Conservation (phyloP, 257 asterid genomes). For the Solanum tacnaense region DNA sequence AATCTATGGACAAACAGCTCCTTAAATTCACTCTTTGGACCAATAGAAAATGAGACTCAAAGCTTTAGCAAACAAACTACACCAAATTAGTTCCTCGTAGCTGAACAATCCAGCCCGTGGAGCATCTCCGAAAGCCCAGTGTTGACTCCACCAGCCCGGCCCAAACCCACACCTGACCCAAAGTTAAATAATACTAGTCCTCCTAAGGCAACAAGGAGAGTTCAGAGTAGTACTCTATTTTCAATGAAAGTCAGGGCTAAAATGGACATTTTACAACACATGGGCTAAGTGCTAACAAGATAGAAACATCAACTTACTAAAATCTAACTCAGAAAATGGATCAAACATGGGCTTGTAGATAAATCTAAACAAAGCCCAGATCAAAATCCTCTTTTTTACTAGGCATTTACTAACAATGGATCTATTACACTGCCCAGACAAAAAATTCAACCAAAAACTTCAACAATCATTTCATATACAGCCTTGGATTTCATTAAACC, state of each 20-base stretch:
- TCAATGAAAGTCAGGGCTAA: not conserved
- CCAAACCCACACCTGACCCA: not conserved
- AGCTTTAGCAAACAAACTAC: not conserved
- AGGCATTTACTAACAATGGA: not conserved
- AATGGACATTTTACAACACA: not conserved
- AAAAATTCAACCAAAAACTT: not conserved
- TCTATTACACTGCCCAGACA: not conserved
- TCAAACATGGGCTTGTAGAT: conserved; percentile 5
- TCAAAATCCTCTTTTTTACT: not conserved
- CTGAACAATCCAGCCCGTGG: not conserved
- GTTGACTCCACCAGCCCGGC: not conserved
- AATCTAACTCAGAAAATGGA: not conserved
- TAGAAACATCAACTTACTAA: not conserved
- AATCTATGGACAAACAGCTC: not conserved
- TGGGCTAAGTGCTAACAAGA: conserved; percentile 1
- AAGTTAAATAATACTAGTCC: not conserved
- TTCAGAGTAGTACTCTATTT: not conserved
- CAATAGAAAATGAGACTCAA: not conserved
- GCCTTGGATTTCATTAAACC: not conserved
- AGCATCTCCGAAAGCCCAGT: not conserved
- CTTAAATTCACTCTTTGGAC: not conserved
- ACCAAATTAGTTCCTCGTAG: not conserved
- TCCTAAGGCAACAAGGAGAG: not conserved
- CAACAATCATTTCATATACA: not conserved
- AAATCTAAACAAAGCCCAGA: conserved; percentile 20